Evolutionary conservation across 2,329 filamentous ascomycete genomes (phyloP), one percentile per base, ranked within the genome.

Genomic region (Parastagonospora nodorum): DNA sequence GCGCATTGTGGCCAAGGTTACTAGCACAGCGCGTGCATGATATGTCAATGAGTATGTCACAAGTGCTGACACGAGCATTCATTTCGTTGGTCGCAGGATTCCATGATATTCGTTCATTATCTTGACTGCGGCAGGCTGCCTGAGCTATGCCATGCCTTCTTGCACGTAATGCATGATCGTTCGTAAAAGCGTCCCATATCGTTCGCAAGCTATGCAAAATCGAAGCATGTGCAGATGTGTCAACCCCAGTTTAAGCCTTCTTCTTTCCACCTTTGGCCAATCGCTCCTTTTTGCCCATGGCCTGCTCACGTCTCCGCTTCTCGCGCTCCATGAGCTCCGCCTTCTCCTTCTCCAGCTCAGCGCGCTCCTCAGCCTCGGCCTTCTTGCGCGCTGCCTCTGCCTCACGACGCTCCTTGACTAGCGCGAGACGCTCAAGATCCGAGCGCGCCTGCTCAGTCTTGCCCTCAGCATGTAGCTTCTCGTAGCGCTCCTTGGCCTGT

Each of bases 391-490:
- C 89, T 45, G 90, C 85, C 68, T 96, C 93, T 15, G 88, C 87
- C 67, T 90, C 92, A 57, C 94, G 85, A 78, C 91, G 88, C 81
- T 96, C 90, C 41, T 87, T 85, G 61, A 99, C 91, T 52, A 93
- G 72, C 73, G 81, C 86, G 67, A 99, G 77, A 48, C 94, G 84
- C 51, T 91, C 93, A 62, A 97, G 71, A 75, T 99, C 94, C 5
- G 90, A 88, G 73, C 90, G 88, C 41, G 93, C 92, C 81, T 97
- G 90, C 54, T 99, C 94, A 38, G 94, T 97, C 85, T 97, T 97
- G 67, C 93, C 93, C 69, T 92, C 89, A 50, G 92, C 90, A 68
- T 97, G 93, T 65, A 97, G 75, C 77, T 95, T 96, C 80, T 91
- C 84, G 71, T 96, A 97, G 61, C 87, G 84, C 80, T 96, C 92